phyloP scores from a whole-genome alignment of 805 yeast species.

The Wickerhamiella lipophila region DNA sequence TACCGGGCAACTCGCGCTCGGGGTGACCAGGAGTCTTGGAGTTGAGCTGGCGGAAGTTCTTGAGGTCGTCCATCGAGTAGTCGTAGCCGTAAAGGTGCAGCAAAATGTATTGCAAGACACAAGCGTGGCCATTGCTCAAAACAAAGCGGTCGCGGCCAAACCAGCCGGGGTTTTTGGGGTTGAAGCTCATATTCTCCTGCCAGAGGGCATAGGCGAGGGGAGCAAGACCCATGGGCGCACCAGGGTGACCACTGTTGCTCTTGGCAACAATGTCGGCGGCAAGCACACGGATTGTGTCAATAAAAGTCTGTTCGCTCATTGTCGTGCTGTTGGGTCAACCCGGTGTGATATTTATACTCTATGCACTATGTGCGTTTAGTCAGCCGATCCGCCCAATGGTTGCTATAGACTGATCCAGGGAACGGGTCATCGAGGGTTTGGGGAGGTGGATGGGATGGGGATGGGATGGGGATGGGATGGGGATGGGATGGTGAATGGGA shows the following conservation, averaged over 20 bases:
- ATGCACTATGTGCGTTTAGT: not conserved
- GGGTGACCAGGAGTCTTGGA: slow-evolving; percentile 98
- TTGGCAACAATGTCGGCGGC: slow-evolving; percentile 76
- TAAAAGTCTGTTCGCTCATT: slow-evolving; percentile 53
- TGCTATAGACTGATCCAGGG: not conserved
- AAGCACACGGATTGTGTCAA: slow-evolving; percentile 78
- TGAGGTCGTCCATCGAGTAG: slow-evolving; percentile 69
- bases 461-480: not conserved
- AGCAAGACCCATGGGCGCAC: slow-evolving; percentile 97
- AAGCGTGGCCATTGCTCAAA: slow-evolving; percentile 92
- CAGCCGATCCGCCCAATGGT: not conserved
- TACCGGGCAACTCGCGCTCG: slow-evolving; percentile 79
- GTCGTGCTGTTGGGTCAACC: not conserved
- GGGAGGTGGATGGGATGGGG: not conserved
- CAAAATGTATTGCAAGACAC: slow-evolving; percentile 75
- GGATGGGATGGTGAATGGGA: too few species aligned
- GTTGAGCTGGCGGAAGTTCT: slow-evolving; percentile 75
- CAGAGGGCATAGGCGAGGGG: slow-evolving; percentile 86
- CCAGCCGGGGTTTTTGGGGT: slow-evolving; percentile 88
- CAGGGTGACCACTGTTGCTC: slow-evolving; percentile 97
- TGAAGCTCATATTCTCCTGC: slow-evolving; percentile 62
- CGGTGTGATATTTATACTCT: not conserved
- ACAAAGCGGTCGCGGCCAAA: slow-evolving; percentile 92
- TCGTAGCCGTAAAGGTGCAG: slow-evolving; percentile 79
- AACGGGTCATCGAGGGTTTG: not conserved